Conservation (phyloP, 352 stramenopile species). For the Phytophthora nicotianae region DNA sequence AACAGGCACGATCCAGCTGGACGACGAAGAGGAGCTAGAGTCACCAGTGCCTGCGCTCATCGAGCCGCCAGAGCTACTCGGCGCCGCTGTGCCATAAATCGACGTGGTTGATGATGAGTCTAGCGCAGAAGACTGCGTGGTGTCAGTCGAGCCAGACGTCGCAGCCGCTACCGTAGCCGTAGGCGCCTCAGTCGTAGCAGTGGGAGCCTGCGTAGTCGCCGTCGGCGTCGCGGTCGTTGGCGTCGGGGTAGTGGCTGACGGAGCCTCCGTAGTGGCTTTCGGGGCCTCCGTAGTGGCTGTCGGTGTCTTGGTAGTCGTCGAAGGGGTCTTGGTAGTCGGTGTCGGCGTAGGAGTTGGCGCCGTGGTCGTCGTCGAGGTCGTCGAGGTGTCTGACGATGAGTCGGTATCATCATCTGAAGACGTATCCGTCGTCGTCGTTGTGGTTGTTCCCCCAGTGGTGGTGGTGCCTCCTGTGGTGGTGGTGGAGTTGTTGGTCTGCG, state of each 20-base stretch:
- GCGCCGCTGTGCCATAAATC: constrained; percentile 53
- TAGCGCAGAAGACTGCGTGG: constrained; percentile 36
- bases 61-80: constrained; percentile 28
- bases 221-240: constrained; percentile 20
- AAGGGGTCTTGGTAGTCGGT: constrained; percentile 19
- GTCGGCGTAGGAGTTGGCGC: constrained; percentile 26
- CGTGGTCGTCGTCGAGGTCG: constrained; percentile 19
- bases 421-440: constrained; percentile 16
- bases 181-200: constrained; percentile 18
- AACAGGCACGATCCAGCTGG: constrained; percentile 60
- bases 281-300: constrained; percentile 10
- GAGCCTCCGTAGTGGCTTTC: constrained; percentile 11
- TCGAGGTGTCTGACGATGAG: constrained; percentile 28
- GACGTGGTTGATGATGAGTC: constrained; percentile 47
- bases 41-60: constrained; percentile 29
- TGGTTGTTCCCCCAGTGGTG: background rate
- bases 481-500: constrained; percentile 34
- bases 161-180: constrained; percentile 11
- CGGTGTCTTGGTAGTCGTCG: constrained; percentile 6
- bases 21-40: constrained; percentile 30
- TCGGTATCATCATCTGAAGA: constrained; percentile 2
- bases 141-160: constrained; percentile 33
- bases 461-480: constrained; percentile 13
- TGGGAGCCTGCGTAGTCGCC: constrained; percentile 15
- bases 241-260: constrained; percentile 22